Percentiles rank a stretch among this genome's conserved stretches.
phyloP scores from a whole-genome alignment of 331 rosid genomes.

The Quercus phellos region DNA sequence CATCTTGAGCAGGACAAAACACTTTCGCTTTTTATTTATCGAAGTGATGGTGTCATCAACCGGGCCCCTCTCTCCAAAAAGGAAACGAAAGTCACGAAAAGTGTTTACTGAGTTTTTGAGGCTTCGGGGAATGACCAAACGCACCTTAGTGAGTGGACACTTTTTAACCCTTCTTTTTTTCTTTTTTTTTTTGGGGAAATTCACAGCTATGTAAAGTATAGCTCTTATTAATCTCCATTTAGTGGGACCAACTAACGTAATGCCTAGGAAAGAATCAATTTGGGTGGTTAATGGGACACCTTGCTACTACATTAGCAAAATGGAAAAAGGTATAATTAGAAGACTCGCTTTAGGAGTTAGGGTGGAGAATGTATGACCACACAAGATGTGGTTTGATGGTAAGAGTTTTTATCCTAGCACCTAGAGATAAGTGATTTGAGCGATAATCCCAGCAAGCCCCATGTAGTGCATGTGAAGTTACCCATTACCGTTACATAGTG shows the following conservation, averaged over 20 bases:
- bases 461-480: accelerated
- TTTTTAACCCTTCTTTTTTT: background rate
- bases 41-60: constrained; percentile 38
- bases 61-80: constrained; percentile 22
- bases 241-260: constrained; percentile 30
- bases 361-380: background rate
- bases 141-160: constrained; percentile 3
- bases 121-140: constrained; percentile 17
- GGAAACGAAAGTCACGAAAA: constrained; percentile 18
- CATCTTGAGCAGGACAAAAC: constrained; percentile 50
- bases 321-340: constrained; percentile 18
- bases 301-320: constrained; percentile 5
- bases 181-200: background rate
- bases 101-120: constrained; percentile 23
- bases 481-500: accelerated
- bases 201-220: constrained; percentile 3
- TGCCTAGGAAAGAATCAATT: constrained; percentile 4
- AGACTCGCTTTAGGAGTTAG: constrained; percentile 16
- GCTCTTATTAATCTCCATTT: background rate
- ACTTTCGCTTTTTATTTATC: constrained; percentile 17
- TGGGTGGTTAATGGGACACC: constrained; percentile 21
- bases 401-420: accelerated
- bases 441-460: accelerated
- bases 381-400: background rate
- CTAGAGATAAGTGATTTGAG: accelerated